Evolutionary conservation across 345 rosid species (phyloP).

Genomic region (Atalantia buxifolia): DNA sequence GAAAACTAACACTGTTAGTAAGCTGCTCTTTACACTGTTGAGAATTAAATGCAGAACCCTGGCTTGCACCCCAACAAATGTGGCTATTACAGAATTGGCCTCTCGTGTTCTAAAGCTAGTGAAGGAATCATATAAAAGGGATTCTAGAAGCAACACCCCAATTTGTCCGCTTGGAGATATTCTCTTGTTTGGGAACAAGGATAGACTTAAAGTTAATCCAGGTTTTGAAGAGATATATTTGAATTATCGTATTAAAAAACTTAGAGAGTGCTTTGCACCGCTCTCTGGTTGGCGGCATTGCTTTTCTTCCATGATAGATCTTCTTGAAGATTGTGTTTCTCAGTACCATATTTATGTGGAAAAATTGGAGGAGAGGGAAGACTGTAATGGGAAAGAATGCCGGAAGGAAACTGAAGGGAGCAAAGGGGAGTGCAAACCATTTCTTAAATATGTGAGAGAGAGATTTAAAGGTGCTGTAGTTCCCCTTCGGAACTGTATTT

Average conservation of each 20-base stretch:
- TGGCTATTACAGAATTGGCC: neutral
- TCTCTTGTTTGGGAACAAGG: neutral
- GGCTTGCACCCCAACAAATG: neutral
- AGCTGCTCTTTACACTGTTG: neutral
- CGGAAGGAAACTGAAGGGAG: neutral
- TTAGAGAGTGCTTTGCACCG: neutral
- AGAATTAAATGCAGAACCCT: neutral
- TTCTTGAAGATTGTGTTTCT: neutral
- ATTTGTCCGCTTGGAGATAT: neutral
- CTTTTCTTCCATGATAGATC: neutral
- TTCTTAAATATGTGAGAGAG: slow-evolving; percentile 20
- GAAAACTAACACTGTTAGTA: neutral
- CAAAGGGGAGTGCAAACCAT: neutral
- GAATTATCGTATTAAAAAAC: neutral
- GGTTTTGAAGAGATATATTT: neutral
- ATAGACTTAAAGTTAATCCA: too few relatives aligned
- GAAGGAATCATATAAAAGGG: neutral
- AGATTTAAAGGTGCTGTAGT: neutral
- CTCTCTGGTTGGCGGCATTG: neutral
- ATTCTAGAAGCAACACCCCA: neutral
- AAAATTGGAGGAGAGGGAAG: too few relatives aligned
- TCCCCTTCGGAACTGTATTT: slow-evolving; percentile 25
- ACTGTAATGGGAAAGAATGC: neutral
- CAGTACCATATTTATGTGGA: neutral
- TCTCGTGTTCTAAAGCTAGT: neutral